phyloP scores from a whole-genome alignment of 1,139 yeast species.

The Debaryomycetaceae sp. region DNA sequence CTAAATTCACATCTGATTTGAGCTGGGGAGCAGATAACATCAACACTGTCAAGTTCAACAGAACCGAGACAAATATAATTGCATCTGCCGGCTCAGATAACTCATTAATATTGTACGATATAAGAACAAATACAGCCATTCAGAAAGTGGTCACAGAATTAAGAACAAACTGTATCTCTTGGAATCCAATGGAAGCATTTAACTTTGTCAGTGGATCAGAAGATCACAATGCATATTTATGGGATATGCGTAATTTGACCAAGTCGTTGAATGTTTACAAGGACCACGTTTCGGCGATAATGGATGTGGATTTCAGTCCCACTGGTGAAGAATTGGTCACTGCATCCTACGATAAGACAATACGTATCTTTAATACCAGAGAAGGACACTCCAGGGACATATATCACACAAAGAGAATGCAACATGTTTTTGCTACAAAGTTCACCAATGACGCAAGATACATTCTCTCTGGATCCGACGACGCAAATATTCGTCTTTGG shows the following conservation, averaged over 20 bases:
- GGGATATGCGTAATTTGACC: slow-evolving; percentile 92
- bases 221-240: slow-evolving; percentile 90
- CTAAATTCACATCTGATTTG: slow-evolving; percentile 70
- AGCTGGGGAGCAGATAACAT: slow-evolving; percentile 97
- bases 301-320: slow-evolving; percentile 93
- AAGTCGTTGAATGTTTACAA: slow-evolving; percentile 80
- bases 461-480: slow-evolving; percentile 89
- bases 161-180: slow-evolving; percentile 81
- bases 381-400: slow-evolving; percentile 94
- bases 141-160: slow-evolving; percentile 83
- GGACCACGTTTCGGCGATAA: slow-evolving; percentile 94
- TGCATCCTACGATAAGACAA: slow-evolving; percentile 91
- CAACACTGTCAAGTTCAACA: slow-evolving; percentile 78
- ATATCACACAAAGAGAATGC: slow-evolving; percentile 97
- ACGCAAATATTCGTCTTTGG: slow-evolving; percentile 94
- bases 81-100: slow-evolving; percentile 95
- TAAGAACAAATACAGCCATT: slow-evolving; percentile 88
- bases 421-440: slow-evolving; percentile 79
- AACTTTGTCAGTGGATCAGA: slow-evolving; percentile 90
- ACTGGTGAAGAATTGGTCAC: slow-evolving; percentile 96
- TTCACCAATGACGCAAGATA: slow-evolving; percentile 87
- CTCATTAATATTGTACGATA: slow-evolving; percentile 84
- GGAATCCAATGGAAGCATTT: slow-evolving; percentile 99
- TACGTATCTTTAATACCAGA: slow-evolving; percentile 69
- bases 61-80: slow-evolving; percentile 82